Conservation (phyloP, 306 rosid species). For the Begonia loranthoides region DNA sequence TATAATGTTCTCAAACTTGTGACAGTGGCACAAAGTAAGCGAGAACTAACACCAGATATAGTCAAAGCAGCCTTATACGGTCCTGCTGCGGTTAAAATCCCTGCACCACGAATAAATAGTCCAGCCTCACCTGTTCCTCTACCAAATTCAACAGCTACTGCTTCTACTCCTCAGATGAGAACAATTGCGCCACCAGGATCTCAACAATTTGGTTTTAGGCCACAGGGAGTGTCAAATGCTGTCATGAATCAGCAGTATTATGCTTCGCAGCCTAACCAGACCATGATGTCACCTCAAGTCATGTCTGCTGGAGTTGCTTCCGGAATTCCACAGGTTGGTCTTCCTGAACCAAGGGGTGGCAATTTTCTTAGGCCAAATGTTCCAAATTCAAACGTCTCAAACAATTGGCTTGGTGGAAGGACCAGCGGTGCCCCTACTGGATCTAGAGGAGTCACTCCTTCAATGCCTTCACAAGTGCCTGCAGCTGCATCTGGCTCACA, state of each 20-base stretch:
- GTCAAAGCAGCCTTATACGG: conserved; percentile 81
- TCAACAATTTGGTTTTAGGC: conserved; percentile 57
- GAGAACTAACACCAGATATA: conserved; percentile 75
- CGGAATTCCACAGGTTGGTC: conserved; percentile 39
- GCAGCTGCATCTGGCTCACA: conserved; percentile 24
- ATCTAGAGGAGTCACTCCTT: conserved; percentile 46
- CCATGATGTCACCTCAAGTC: conserved; percentile 50
- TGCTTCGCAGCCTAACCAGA: conserved; percentile 45
- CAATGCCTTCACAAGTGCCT: conserved; percentile 26
- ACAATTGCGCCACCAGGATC: conserved; percentile 27
- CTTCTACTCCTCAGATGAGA: conserved; percentile 46
- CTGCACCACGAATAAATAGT: conserved; percentile 71
- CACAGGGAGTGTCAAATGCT: conserved; percentile 47
- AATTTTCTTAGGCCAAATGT: conserved; percentile 26
- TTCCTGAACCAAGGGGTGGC: conserved; percentile 29
- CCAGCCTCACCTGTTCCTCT: conserved; percentile 33
- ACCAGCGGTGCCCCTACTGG: conserved; percentile 33
- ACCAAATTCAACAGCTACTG: conserved; percentile 22
- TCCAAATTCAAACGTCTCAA: conserved; percentile 33
- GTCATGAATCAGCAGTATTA: conserved; percentile 35
- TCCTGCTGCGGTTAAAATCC: conserved; percentile 89
- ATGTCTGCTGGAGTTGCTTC: conserved; percentile 29
- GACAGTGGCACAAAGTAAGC: conserved; percentile 92
- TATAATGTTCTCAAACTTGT: conserved; percentile 86
- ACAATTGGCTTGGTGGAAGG: conserved; percentile 56